Base-by-base conservation (phyloP, 129 eudicot species). In the Lonicera japonica region DNA sequence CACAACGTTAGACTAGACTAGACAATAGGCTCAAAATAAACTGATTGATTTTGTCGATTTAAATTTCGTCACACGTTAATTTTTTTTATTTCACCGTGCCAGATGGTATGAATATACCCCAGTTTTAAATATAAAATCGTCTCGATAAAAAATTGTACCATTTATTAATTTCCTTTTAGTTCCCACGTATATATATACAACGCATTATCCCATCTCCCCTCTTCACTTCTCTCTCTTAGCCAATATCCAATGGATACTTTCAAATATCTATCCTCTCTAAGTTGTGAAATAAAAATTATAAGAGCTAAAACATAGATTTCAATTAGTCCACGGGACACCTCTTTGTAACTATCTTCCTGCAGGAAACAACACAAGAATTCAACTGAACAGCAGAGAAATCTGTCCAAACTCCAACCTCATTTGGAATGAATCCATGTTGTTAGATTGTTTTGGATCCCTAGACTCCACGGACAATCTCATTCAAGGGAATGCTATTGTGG, bases 271-370 rank as follows among this genome's bases (percentile, higher is more conserved):
- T 69, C 80, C 36, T 74, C 81, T 22, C 58, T 86, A 25, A 75
- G 60, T 43, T 72, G 82, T 70, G 89, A 82, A 40, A 24, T 86
- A 12, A 71, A 53, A 68, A 70, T 86, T 22, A 63, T 80, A 59
- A 78, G 72, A 63, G 95, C 95, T 11, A 76, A 77, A 77, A 86
- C 68, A 68, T 67, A 0, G 58, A 71, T 23, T 21, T 68, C 11
- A 64, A n/a, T n/a, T n/a, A 71, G 56, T 65, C 79, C 8, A 43
- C 48, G 1, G 70, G 77, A 3, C 21, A 54, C 45, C 36, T 87
- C 45, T 87, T 87, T 58, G 75, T 87, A 7, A 80, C 67, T 80
- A 80, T 70, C 77, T 87, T 54, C 63, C 79, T 8, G 75, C 83
- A 10, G 85, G 85, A 77, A 70, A 73, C 62, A 75, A 75, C 77